Evolutionary conservation across 495 filamentous ascomycete species (phyloP).

Genomic region (Talaromyces proteolyticus): DNA sequence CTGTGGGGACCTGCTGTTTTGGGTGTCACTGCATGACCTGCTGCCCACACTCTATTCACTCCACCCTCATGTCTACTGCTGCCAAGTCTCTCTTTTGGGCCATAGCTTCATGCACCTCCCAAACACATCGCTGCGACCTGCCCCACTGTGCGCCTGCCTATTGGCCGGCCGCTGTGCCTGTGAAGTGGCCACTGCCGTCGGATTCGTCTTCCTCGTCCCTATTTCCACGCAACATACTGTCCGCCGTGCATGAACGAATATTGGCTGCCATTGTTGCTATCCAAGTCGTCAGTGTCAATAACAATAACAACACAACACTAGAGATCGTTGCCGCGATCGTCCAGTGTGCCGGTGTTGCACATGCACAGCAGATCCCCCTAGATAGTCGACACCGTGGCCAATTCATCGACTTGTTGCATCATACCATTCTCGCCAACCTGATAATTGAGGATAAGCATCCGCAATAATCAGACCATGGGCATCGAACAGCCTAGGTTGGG

Average conservation of each 20-base stretch:
- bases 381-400: too few relatives aligned
- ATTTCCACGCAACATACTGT: background rate
- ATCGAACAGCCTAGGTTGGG: too few relatives aligned
- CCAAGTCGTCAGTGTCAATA: too few relatives aligned
- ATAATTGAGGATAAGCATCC: too few relatives aligned
- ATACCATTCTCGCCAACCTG: too few relatives aligned
- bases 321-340: too few relatives aligned
- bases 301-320: too few relatives aligned
- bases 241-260: background rate
- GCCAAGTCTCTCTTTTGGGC: background rate
- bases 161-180: background rate
- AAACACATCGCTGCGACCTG: background rate
- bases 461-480: too few relatives aligned
- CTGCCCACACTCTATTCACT: background rate
- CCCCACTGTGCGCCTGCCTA: background rate
- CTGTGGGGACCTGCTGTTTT: background rate
- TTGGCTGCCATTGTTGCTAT: background rate
- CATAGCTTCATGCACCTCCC: background rate
- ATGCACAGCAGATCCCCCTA: too few relatives aligned
- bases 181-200: background rate
- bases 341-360: too few relatives aligned
- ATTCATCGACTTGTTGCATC: too few relatives aligned
- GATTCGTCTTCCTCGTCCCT: background rate
- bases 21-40: background rate
- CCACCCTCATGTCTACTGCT: background rate